phyloP scores from a whole-genome alignment of 306 rosid genomes.

The Acacia crassicarpa region DNA sequence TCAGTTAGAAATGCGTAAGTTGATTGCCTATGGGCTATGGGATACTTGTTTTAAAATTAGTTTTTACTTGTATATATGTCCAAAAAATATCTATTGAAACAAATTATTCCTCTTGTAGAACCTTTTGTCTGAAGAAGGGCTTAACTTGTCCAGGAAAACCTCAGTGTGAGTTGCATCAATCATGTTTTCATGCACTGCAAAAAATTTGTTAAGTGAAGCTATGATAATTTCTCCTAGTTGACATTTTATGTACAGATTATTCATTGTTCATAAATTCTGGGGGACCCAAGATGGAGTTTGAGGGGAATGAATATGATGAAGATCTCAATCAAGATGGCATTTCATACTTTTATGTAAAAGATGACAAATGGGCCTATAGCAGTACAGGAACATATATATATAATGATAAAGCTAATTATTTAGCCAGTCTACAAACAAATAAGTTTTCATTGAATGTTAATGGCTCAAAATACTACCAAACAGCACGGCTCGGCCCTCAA shows the following conservation, averaged over 20 bases:
- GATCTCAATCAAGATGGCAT: constrained; percentile 37
- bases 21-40: background rate
- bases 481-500: background rate
- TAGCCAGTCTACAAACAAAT: background rate
- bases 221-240: background rate
- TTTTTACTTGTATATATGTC: background rate
- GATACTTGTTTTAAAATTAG: background rate
- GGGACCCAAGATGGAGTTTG: constrained; percentile 31
- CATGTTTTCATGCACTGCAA: constrained; percentile 17
- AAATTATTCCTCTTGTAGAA: constrained; percentile 36
- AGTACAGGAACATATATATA: constrained; percentile 53
- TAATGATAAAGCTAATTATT: background rate
- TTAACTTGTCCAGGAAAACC: constrained; percentile 61
- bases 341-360: constrained; percentile 33
- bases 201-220: background rate
- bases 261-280: constrained; percentile 33
- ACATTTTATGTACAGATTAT: constrained; percentile 44
- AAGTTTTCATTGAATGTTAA: background rate
- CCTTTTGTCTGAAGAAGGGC: constrained; percentile 61
- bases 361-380: constrained; percentile 66
- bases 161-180: constrained; percentile 45
- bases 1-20: constrained; percentile 51
- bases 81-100: constrained; percentile 20
- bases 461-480: background rate
- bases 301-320: constrained; percentile 46